Conservation (phyloP, 805 yeast genomes). For the Hemisphaericaspora nanyangensis region DNA sequence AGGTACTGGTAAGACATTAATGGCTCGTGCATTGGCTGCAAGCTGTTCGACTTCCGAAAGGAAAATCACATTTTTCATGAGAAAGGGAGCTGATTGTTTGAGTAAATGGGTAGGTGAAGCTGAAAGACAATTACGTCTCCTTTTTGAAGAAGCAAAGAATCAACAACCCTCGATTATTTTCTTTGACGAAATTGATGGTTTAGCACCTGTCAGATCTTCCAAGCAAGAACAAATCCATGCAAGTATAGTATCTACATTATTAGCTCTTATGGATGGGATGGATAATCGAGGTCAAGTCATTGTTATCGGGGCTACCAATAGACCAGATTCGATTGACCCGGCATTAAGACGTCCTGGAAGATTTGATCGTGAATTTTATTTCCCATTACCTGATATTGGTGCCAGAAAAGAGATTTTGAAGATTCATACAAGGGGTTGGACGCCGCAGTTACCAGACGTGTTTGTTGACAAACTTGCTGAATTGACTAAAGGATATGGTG, state of each 20-base stretch:
- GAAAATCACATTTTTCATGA: slow-evolving; percentile 93
- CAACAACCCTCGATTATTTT: slow-evolving; percentile 95
- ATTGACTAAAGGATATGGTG: slow-evolving; percentile 94
- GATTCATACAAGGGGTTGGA: slow-evolving; percentile 90
- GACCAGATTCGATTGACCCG: slow-evolving; percentile 98
- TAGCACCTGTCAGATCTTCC: slow-evolving; percentile 96
- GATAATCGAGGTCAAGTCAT: slow-evolving; percentile 97
- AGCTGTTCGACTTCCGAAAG: slow-evolving; percentile 81
- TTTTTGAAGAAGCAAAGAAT: slow-evolving; percentile 94
- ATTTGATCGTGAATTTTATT: slow-evolving; percentile 94
- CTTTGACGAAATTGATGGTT: slow-evolving; percentile 96
- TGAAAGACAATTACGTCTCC: slow-evolving; percentile 82
- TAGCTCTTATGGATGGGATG: slow-evolving; percentile 99
- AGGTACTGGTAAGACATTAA: slow-evolving; percentile 96
- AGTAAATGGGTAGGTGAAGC: slow-evolving; percentile 99
- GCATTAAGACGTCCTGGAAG: slow-evolving; percentile 96
- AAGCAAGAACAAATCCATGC: slow-evolving; percentile 99
- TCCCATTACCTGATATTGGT: slow-evolving; percentile 81
- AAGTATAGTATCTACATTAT: slow-evolving; percentile 88
- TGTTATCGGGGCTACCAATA: slow-evolving; percentile 95
- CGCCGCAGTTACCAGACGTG: slow-evolving; percentile 56
- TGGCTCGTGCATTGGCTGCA: slow-evolving; percentile 97
- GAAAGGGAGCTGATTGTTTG: slow-evolving; percentile 96
- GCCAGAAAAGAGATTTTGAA: slow-evolving; percentile 76
- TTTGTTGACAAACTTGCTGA: slow-evolving; percentile 68